phyloP scores from a whole-genome alignment of 129 eudicot species.

The carrot (Daucus carota) region DH1_v3.0 NC_030381.2:33191501-33192000 shows the following conservation, averaged over 20 bases:
- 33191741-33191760: conserved; percentile 73
- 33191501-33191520: conserved; percentile 47
- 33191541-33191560: conserved; percentile 44
- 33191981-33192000: background rate
- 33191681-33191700: conserved; percentile 81
- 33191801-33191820: conserved; percentile 61
- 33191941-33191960: background rate
- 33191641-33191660: conserved; percentile 47
- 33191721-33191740: conserved; percentile 55
- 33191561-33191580: conserved; percentile 51
- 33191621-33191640: conserved; percentile 44
- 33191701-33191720: conserved; percentile 82
- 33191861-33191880: conserved; percentile 63
- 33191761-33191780: conserved; percentile 66
- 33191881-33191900: conserved; percentile 76
- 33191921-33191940: background rate
- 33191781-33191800: conserved; percentile 53
- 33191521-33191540: conserved; percentile 26
- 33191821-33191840: conserved; percentile 32
- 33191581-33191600: conserved; percentile 28
- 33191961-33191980: background rate
- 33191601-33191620: conserved; percentile 43
- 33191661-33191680: conserved; percentile 83
- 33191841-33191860: conserved; percentile 62
- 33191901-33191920: conserved; percentile 41